A percentile compares a stretch with the other conserved stretches of the same genome.
phyloP scores from a whole-genome alignment of 495 filamentous ascomycete species.

The Penicillium subrubescens region DNA sequence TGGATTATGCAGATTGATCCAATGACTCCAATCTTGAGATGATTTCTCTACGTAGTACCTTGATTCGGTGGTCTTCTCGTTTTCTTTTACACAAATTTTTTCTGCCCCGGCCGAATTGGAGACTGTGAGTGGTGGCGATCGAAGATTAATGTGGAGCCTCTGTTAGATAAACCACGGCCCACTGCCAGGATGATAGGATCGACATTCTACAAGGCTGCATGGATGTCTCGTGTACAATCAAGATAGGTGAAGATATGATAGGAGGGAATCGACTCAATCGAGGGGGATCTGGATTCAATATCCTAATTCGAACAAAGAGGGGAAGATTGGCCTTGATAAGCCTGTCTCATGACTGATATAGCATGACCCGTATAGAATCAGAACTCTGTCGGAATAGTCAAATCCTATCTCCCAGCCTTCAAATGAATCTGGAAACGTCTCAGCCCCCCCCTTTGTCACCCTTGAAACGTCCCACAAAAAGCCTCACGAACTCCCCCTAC shows the following conservation, averaged over 20 bases:
- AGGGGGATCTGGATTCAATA: background rate
- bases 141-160: constrained; percentile 1
- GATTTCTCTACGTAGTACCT: constrained; percentile 1
- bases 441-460: background rate
- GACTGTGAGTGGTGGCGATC: constrained; percentile 13
- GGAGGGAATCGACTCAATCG: background rate
- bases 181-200: background rate
- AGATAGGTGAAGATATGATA: background rate
- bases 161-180: constrained; percentile 6
- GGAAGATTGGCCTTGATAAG: background rate
- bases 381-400: no score
- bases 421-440: background rate
- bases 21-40: background rate
- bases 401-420: background rate
- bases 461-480: background rate
- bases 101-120: constrained; percentile 6
- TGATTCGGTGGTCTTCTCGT: constrained; percentile 10
- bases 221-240: background rate
- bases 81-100: constrained; percentile 8
- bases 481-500: background rate
- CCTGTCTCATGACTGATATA: background rate
- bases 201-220: background rate
- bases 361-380: no score
- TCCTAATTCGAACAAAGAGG: background rate
- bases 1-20: background rate